Evolutionary conservation across 2,329 filamentous ascomycete genomes (phyloP).

Genomic region (Fusarium sp.): DNA sequence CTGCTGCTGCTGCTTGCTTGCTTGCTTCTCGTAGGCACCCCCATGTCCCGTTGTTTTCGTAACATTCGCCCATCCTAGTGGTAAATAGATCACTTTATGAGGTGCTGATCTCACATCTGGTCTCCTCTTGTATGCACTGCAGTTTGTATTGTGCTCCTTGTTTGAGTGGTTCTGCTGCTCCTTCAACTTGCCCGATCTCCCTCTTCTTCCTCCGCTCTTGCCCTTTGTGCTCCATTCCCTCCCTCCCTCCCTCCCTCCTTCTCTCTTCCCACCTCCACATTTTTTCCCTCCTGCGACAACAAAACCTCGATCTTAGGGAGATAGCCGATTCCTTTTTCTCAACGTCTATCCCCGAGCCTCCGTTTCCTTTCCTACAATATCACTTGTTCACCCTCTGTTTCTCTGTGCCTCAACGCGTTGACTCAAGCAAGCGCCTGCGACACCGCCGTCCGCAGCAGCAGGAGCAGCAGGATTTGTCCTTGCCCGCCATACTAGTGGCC

Average conservation of each 20-base stretch:
- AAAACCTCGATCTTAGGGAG: conserved; percentile 18
- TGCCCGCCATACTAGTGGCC: conserved; percentile 45
- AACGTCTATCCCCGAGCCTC: conserved; percentile 27
- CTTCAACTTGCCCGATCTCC: conserved; percentile 28
- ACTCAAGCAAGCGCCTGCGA: conserved; percentile 38
- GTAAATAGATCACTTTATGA: conserved; percentile 32
- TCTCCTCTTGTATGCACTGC: conserved; percentile 29
- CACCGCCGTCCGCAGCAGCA: conserved; percentile 41
- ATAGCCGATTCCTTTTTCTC: conserved; percentile 30
- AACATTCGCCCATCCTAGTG: conserved; percentile 19
- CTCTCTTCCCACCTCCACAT: conserved; percentile 34
- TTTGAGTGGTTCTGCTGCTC: conserved; percentile 23
- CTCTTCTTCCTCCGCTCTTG: conserved; percentile 35
- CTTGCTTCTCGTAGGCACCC: conserved; percentile 21
- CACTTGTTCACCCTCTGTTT: conserved; percentile 22
- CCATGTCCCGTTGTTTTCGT: conserved; percentile 23
- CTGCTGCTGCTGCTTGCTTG: conserved; percentile 17
- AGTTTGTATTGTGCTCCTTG: too few relatives aligned
- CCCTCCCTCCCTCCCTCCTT: conserved; percentile 33
- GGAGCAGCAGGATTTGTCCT: conserved; percentile 43
- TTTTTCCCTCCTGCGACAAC: conserved; percentile 24
- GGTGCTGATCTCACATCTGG: conserved; percentile 45
- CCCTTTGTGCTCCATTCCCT: conserved; percentile 34
- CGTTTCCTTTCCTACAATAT: conserved; percentile 12
- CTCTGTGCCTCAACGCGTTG: conserved; percentile 26